Conservation (phyloP, 306 rosid species). For the Phaseolus lunatus region DNA sequence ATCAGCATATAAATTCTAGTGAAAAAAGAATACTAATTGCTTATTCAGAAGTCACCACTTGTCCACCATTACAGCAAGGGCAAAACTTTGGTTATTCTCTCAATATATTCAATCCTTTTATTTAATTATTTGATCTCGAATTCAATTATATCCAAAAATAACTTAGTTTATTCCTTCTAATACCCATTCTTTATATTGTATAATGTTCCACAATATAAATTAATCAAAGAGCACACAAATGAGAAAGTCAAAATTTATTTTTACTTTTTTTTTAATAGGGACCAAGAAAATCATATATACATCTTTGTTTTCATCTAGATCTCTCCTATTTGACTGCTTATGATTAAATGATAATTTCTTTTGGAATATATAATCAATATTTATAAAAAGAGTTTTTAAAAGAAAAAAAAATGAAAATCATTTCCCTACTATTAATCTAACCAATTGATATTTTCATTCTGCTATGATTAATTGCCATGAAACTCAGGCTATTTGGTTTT, state of each 20-base stretch:
- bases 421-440: neutral
- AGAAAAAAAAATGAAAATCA: neutral
- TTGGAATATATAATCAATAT: neutral
- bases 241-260: neutral
- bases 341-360: neutral
- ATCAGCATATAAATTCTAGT: conserved; percentile 7
- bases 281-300: neutral
- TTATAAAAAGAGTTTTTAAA: neutral
- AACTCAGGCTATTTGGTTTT: neutral
- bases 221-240: neutral
- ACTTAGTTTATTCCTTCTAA: neutral
- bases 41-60: neutral
- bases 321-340: neutral
- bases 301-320: neutral
- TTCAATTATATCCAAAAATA: too few species aligned
- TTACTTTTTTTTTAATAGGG: neutral
- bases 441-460: neutral
- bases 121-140: neutral
- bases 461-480: too few species aligned
- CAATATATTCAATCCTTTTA: neutral
- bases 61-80: neutral
- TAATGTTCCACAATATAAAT: neutral
- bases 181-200: neutral
- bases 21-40: neutral
- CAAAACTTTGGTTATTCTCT: neutral